Conservation (phyloP, 345 rosid genomes). For the Camelina sativa region DNA sequence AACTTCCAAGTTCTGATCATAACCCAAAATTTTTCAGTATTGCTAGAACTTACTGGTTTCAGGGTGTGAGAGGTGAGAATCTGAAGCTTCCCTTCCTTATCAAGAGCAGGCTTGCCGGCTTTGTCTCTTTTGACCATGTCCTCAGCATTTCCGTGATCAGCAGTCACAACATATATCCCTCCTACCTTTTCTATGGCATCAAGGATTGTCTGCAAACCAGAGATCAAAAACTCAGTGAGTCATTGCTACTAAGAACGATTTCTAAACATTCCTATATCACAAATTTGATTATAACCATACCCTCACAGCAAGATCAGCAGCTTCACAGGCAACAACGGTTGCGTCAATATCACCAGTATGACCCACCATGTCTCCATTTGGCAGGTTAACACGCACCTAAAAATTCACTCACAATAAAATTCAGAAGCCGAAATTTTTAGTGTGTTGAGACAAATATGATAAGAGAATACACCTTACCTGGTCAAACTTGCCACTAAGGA, state of each 20-base stretch:
- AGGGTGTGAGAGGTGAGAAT: conserved; percentile 97
- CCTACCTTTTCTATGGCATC: conserved; percentile 84
- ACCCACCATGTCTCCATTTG: conserved; percentile 98
- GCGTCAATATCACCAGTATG: conserved; percentile 94
- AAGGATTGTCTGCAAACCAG: conserved; percentile 69
- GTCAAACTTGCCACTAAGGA: conserved; percentile 81
- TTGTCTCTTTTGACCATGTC: conserved; percentile 99
- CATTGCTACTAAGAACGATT: background rate
- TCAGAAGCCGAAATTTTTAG: background rate
- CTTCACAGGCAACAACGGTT: conserved; percentile 87
- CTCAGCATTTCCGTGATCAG: conserved; percentile 98
- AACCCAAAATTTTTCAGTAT: background rate
- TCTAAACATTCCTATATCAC: background rate
- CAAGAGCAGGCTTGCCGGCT: conserved; percentile 70
- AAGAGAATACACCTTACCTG: conserved; percentile 58
- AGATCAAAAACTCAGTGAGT: conserved; percentile 17
- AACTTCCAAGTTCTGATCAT: background rate
- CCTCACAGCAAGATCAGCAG: conserved; percentile 90
- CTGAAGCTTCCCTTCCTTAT: conserved; percentile 83
- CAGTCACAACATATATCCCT: conserved; percentile 91
- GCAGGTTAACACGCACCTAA: conserved; percentile 90
- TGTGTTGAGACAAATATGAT: background rate
- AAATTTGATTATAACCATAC: conserved; percentile 43
- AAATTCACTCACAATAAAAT: conserved; percentile 16
- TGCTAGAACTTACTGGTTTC: conserved; percentile 66